phyloP scores from a whole-genome alignment of 2,329 filamentous ascomycete species.

The Diaporthe aspalathi region DNA sequence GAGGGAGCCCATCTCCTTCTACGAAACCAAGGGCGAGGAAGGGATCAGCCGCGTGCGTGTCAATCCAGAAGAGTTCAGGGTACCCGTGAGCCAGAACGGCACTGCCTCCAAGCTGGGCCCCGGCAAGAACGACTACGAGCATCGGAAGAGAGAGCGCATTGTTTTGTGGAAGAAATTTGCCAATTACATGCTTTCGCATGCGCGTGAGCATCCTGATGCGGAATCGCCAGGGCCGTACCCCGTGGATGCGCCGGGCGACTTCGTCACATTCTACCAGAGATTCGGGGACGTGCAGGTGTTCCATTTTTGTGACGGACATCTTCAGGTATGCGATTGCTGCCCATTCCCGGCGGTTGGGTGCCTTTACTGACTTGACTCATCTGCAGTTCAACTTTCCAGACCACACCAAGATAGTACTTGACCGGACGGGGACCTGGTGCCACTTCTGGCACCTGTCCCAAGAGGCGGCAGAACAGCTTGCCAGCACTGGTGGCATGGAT shows the following conservation, averaged over 20 bases:
- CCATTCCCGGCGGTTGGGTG: conserved; percentile 23
- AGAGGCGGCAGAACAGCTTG: conserved; percentile 75
- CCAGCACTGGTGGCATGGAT: conserved; percentile 73
- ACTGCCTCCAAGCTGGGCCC: conserved; percentile 70
- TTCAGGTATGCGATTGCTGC: conserved; percentile 66
- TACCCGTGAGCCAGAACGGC: conserved; percentile 67
- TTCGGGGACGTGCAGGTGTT: conserved; percentile 85
- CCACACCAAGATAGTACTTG: conserved; percentile 86
- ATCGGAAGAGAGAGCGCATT: conserved; percentile 73
- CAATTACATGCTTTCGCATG: conserved; percentile 72
- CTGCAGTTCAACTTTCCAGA: conserved; percentile 85
- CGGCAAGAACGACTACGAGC: conserved; percentile 73
- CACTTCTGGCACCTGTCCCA: conserved; percentile 81
- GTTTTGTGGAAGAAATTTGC: conserved; percentile 80
- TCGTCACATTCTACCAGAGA: conserved; percentile 85
- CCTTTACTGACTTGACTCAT: not conserved
- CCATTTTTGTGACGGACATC: conserved; percentile 82
- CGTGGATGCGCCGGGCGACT: conserved; percentile 61
- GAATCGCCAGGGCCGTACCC: conserved; percentile 45
- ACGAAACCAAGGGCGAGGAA: conserved; percentile 74
- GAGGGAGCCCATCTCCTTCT: conserved; percentile 75
- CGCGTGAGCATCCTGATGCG: conserved; percentile 36
- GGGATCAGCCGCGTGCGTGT: conserved; percentile 74
- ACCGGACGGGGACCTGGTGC: conserved; percentile 78
- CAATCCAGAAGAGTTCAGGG: conserved; percentile 70